Conservation (phyloP, 192 early-diverging fungal species). For the Gonapodya sp. region DNA sequence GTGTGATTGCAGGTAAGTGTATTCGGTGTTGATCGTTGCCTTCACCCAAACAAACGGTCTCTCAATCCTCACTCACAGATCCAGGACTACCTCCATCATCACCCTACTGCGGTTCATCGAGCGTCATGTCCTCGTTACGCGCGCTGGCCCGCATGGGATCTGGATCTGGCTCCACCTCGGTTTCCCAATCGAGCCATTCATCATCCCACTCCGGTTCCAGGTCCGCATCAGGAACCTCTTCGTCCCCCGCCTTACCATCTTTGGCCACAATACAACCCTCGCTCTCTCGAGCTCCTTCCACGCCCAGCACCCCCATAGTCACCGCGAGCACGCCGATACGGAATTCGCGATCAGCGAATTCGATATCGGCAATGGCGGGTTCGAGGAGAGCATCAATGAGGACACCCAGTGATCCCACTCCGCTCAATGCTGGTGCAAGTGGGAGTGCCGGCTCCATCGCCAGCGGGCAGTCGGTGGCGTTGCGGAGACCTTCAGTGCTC, state of each 20-base stretch:
- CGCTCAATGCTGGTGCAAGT: too few relatives aligned
- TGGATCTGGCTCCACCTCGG: too few relatives aligned
- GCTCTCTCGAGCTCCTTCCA: not conserved
- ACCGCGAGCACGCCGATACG: not conserved
- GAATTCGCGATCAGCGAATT: not conserved
- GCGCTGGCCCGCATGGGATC: not conserved
- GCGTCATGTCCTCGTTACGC: not conserved
- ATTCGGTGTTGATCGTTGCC: too few relatives aligned
- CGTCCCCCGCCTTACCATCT: not conserved
- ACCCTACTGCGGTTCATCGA: not conserved
- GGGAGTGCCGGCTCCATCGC: too few relatives aligned
- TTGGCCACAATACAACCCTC: not conserved
- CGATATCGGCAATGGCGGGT: not conserved
- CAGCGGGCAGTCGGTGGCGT: too few relatives aligned
- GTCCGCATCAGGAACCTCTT: too few relatives aligned
- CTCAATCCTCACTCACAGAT: too few relatives aligned
- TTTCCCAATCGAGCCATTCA: too few relatives aligned
- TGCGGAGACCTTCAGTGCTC: not conserved
- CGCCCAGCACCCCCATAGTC: not conserved
- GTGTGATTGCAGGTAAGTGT: too few relatives aligned
- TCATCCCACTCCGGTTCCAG: too few relatives aligned
- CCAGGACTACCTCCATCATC: not conserved
- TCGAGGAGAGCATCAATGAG: not conserved
- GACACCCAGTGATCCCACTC: not conserved
- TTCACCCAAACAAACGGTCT: too few relatives aligned